These are phyloP conservation scores for Cairneyella variabilis DNA, from an alignment of 495 filamentous ascomycete species.

Conservation along the genomic window DNA sequence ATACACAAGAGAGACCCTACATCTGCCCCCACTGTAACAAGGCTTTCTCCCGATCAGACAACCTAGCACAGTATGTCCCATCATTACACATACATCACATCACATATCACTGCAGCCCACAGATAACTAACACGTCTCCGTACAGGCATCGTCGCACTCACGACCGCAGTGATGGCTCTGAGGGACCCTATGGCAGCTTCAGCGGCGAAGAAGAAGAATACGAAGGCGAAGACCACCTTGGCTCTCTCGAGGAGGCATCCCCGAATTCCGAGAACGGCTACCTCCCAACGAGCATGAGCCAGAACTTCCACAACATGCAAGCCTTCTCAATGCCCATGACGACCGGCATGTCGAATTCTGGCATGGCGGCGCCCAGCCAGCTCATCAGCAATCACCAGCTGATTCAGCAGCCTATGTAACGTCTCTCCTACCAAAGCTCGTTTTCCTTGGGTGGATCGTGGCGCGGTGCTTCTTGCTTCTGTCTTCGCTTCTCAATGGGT, in stretches of 20 bases:
- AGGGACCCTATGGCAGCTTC: constrained; percentile 57
- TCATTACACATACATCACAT: constrained; percentile 16
- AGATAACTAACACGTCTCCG: constrained; percentile 31
- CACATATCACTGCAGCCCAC: constrained; percentile 10
- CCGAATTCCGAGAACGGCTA: constrained; percentile 58
- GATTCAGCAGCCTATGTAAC: constrained; percentile 26
- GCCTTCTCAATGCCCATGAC: constrained; percentile 56
- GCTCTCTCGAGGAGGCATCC: constrained; percentile 70
- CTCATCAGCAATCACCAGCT: constrained; percentile 31
- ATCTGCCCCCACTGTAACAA: constrained; percentile 96
- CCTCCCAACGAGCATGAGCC: constrained; percentile 40
- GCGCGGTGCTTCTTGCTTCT: too few species aligned
- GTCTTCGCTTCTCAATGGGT: constrained; percentile 16
- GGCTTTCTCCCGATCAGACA: constrained; percentile 96
- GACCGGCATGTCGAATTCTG: constrained; percentile 40
- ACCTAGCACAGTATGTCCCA: constrained; percentile 85
- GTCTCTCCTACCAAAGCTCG: neutral
- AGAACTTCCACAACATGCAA: constrained; percentile 34
- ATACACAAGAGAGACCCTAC: constrained; percentile 98
- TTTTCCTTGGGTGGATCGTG: too few species aligned
- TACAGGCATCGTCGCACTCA: constrained; percentile 91
- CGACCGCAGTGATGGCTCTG: constrained; percentile 68
- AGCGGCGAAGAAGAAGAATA: constrained; percentile 68
- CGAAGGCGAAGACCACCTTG: constrained; percentile 65
- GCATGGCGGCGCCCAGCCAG: constrained; percentile 43